Conservation (phyloP, 306 rosid genomes). For the Cucurbita argyrosperma region DNA sequence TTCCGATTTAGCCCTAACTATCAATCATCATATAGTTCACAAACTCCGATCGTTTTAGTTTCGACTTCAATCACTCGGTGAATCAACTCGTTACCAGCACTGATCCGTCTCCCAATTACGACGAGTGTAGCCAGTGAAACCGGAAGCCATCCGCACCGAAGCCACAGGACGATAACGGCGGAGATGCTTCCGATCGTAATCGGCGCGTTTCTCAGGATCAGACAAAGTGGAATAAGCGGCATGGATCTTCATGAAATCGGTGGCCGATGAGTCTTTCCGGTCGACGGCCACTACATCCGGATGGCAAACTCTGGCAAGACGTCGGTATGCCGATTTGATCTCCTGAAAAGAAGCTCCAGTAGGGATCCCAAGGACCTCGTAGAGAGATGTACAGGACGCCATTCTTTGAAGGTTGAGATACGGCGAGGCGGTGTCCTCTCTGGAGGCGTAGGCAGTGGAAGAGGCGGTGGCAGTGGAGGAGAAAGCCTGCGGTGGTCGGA, state of each 20-base stretch:
- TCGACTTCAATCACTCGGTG: neutral
- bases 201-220: constrained; percentile 80
- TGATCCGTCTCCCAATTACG: constrained; percentile 97
- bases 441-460: constrained; percentile 22
- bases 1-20: neutral
- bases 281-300: constrained; percentile 68
- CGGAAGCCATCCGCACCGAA: constrained; percentile 9
- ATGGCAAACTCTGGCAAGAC: constrained; percentile 60
- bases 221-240: constrained; percentile 77
- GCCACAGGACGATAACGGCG: constrained; percentile 35
- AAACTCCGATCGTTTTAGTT: neutral
- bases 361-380: constrained; percentile 62
- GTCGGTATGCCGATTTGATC: constrained; percentile 70
- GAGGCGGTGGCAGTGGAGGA: constrained; percentile 19
- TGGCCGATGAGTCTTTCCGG: constrained; percentile 47
- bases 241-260: constrained; percentile 62
- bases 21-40: neutral
- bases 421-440: constrained; percentile 20
- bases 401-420: constrained; percentile 13
- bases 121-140: constrained; percentile 39
- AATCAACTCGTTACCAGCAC: constrained; percentile 80
- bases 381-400: constrained; percentile 36
- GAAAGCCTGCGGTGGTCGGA: constrained; percentile 14
- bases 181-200: constrained; percentile 40
- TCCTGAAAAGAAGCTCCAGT: constrained; percentile 59